Evolutionary conservation across 768 basidiomycete genomes (phyloP).

Genomic region (Serpula lacrymans): DNA sequence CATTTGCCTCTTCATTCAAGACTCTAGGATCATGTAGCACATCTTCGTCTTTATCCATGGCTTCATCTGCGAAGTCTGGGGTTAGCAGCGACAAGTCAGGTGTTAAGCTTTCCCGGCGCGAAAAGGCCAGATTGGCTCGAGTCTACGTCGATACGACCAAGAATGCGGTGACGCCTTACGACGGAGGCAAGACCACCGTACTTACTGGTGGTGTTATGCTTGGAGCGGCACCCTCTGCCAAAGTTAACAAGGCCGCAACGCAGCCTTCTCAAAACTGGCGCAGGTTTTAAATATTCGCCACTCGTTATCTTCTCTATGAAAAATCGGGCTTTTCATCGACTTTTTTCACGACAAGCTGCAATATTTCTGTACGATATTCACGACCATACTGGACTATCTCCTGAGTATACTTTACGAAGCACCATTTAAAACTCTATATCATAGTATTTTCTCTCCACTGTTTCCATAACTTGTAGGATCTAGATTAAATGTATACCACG

Average conservation of each 20-base stretch:
- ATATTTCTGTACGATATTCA: slow-evolving; percentile 19
- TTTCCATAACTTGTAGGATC: slow-evolving; percentile 14
- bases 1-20: slow-evolving; percentile 59
- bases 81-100: slow-evolving; percentile 24
- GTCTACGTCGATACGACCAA: slow-evolving; percentile 74
- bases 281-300: slow-evolving; percentile 38
- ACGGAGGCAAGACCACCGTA: slow-evolving; percentile 85
- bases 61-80: slow-evolving; percentile 35
- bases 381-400: slow-evolving; percentile 17
- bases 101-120: slow-evolving; percentile 60
- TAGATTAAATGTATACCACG: slow-evolving; percentile 27
- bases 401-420: slow-evolving; percentile 30
- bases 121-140: slow-evolving; percentile 62
- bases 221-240: slow-evolving; percentile 43
- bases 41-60: slow-evolving; percentile 34
- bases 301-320: slow-evolving; percentile 1
- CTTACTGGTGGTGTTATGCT: slow-evolving; percentile 89
- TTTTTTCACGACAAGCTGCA: slow-evolving; percentile 6
- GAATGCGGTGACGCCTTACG: slow-evolving; percentile 80
- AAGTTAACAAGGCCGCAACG: slow-evolving; percentile 24
- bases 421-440: slow-evolving; percentile 28
- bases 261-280: slow-evolving; percentile 49
- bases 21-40: slow-evolving; percentile 46
- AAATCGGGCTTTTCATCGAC: not conserved
- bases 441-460: slow-evolving; percentile 26